Percentiles rank a stretch among this genome's conserved stretches.
Conservation (phyloP, 2,329 filamentous ascomycete species). For the Cylindrodendrum hubeiense region DNA sequence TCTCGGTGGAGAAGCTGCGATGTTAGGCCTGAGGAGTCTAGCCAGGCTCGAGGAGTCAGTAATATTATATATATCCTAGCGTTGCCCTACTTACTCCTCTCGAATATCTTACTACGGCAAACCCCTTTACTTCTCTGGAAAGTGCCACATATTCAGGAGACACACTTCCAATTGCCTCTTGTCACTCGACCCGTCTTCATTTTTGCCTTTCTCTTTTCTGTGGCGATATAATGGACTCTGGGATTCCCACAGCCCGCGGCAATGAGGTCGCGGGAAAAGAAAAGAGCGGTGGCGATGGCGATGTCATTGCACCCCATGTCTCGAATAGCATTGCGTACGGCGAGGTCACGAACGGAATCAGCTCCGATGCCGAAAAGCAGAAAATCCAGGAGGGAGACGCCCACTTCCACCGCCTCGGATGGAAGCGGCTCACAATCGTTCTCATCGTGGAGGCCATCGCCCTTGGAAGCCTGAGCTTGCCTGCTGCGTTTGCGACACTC, state of each 20-base stretch:
- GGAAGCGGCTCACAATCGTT: neutral
- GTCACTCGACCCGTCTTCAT: neutral
- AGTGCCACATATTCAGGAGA: neutral
- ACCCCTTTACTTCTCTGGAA: neutral
- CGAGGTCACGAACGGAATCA: neutral
- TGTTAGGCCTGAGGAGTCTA: neutral
- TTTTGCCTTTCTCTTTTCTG: neutral
- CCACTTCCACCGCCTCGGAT: conserved; percentile 4
- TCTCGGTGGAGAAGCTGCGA: neutral
- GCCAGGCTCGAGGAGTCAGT: neutral
- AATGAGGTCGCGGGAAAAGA: neutral
- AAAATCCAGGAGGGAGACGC: neutral
- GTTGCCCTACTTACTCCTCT: neutral
- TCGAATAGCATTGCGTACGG: neutral
- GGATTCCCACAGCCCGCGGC: neutral
- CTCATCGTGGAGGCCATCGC: conserved; percentile 1
- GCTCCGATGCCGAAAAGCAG: neutral
- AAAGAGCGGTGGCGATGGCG: neutral
- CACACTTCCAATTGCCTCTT: neutral
- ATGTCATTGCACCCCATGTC: neutral
- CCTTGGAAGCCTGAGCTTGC: neutral
- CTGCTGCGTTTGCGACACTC: conserved; percentile 1
- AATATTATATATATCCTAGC: neutral
- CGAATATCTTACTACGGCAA: neutral
- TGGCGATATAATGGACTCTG: neutral